phyloP scores from a whole-genome alignment of 176 grass and related monocot species.

The Musa beccarii region DNA sequence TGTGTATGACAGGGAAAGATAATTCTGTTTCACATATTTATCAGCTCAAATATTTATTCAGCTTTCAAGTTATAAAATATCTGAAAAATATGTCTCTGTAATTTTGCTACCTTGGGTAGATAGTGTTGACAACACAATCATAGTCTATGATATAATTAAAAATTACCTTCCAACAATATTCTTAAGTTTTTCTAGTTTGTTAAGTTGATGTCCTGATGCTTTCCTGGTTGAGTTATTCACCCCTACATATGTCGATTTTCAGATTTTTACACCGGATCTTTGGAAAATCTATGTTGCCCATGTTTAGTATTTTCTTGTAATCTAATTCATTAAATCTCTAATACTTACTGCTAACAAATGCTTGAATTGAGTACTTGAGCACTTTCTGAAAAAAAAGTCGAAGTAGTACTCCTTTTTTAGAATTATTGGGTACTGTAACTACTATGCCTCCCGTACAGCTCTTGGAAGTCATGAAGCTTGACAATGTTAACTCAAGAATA shows the following conservation, averaged over 20 bases:
- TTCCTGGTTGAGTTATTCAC: neutral
- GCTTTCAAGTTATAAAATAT: neutral
- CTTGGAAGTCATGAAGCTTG: constrained; percentile 89
- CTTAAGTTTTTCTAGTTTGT: neutral
- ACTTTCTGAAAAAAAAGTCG: neutral
- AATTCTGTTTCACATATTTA: neutral
- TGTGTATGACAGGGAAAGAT: neutral
- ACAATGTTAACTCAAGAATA: constrained; percentile 55
- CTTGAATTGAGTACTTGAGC: neutral
- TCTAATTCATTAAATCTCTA: neutral
- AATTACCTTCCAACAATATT: neutral
- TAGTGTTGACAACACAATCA: neutral
- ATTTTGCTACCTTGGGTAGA: neutral
- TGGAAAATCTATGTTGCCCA: neutral
- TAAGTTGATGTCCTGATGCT: neutral
- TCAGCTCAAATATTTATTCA: too few species aligned
- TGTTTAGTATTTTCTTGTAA: neutral
- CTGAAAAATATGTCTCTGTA: neutral
- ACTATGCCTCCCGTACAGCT: constrained; percentile 38
- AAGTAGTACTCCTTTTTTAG: neutral
- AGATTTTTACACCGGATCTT: neutral
- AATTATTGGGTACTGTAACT: neutral
- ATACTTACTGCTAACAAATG: neutral
- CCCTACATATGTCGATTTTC: neutral
- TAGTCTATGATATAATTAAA: neutral